Conservation (phyloP, 2,329 filamentous ascomycete species). For the Colletotrichum lindemuthianum region DNA sequence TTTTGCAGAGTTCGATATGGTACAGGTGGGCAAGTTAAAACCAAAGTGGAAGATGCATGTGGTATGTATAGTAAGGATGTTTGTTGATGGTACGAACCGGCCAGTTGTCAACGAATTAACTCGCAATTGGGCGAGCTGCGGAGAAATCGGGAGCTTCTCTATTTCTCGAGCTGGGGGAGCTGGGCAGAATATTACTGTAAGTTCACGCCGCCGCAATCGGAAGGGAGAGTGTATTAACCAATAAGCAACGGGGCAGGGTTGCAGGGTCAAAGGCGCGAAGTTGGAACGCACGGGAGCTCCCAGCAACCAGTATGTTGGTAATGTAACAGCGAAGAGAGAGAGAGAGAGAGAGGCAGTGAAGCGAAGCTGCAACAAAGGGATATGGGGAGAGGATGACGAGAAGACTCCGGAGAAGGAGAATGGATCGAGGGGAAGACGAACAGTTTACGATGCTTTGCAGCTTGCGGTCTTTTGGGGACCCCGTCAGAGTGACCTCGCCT, state of each 20-base stretch:
- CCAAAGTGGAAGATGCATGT: too few relatives aligned
- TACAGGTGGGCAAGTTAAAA: constrained; percentile 13
- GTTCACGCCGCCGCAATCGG: constrained; percentile 15
- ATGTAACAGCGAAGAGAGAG: neutral
- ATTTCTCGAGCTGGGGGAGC: constrained; percentile 12
- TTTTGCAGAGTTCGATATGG: constrained; percentile 5
- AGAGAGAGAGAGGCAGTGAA: constrained; percentile 8
- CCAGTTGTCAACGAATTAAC: constrained; percentile 12
- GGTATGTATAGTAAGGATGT: too few relatives aligned
- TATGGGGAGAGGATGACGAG: too few relatives aligned
- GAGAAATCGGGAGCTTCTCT: constrained; percentile 27
- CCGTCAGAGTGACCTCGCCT: neutral
- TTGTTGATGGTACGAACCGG: neutral
- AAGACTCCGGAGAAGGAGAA: constrained; percentile 4
- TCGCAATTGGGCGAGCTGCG: constrained; percentile 12
- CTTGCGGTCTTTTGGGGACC: constrained; percentile 18
- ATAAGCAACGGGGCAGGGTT: constrained; percentile 4
- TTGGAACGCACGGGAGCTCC: constrained; percentile 2
- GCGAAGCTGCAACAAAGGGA: neutral
- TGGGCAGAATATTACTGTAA: constrained; percentile 27
- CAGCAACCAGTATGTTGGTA: neutral
- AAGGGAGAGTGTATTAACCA: constrained; percentile 22
- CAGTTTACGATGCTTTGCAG: constrained; percentile 14
- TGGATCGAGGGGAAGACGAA: constrained; percentile 21
- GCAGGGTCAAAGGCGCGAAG: constrained; percentile 27